phyloP scores from a whole-genome alignment of 1,284 basidiomycete species.

The Ceratobasidium sp. region DNA sequence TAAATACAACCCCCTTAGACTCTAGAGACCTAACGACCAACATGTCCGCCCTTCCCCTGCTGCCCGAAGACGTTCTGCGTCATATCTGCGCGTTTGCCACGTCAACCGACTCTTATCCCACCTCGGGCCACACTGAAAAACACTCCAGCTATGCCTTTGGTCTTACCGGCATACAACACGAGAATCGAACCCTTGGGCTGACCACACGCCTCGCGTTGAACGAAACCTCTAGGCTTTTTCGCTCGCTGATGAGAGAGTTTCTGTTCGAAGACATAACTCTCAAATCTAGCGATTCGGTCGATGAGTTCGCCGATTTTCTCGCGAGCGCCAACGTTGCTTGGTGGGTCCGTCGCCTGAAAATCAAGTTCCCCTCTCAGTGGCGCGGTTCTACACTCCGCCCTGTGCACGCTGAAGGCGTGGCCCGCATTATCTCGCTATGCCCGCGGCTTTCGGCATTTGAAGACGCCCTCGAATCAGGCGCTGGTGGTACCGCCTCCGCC shows the following conservation, averaged over 20 bases:
- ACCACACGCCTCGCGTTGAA: slow-evolving; percentile 29
- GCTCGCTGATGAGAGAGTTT: slow-evolving; percentile 6
- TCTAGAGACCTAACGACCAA: not conserved
- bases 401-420: slow-evolving; percentile 22
- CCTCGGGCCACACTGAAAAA: not conserved
- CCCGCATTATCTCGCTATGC: slow-evolving; percentile 28
- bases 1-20: not conserved
- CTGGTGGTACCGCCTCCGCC: slow-evolving; percentile 4
- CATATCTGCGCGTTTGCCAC: slow-evolving; percentile 30
- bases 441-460: slow-evolving; percentile 30
- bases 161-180: not conserved
- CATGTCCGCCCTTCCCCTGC: slow-evolving; percentile 14
- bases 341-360: slow-evolving; percentile 36
- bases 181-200: slow-evolving; percentile 20
- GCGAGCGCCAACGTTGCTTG: not conserved
- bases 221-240: slow-evolving; percentile 23
- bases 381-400: slow-evolving; percentile 13
- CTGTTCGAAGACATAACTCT: slow-evolving; percentile 29
- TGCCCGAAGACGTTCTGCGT: slow-evolving; percentile 31
- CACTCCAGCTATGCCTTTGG: slow-evolving; percentile 9
- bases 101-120: not conserved
- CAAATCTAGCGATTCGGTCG: slow-evolving; percentile 25
- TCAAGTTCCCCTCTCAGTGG: slow-evolving; percentile 36
- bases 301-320: slow-evolving; percentile 30
- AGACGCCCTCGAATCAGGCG: slow-evolving; percentile 23